Base-by-base conservation (phyloP, 768 basidiomycete genomes). In the Mycena polygramma region DNA sequence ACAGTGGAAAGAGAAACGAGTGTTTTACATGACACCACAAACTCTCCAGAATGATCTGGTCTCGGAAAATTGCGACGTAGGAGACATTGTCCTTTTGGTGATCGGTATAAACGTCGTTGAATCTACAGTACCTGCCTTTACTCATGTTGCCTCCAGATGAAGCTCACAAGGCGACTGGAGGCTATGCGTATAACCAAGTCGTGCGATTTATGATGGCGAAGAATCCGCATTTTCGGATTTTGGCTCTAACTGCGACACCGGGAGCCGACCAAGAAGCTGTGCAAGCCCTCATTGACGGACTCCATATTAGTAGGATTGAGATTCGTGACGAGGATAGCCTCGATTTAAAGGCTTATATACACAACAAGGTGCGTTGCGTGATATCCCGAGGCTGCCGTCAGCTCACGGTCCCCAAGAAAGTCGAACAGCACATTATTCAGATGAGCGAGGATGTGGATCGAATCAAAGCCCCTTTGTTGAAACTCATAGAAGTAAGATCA, bases 1-100 rank as follows among this genome's bases (percentile, higher is more conserved):
- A n/a, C 20, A 96, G 94, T 96, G 94, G 93, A 80, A 84, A 69
- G 87, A 91, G 75, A 95, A 94, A 76, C 86, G 95, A 0, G 90
- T 98, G 24, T 96, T 97, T 77, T 98, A 95, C 77, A 96, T 97
- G 91, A 98, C 97, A 0, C 96, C 97, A 0, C 98, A 99, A 77
- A 98, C 97, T 0, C 85, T 99, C 26, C 84, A 93, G 69, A 97
- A 97, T 69, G 98, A 99, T 77, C 83, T 99, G 24, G 81, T 80
- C 9, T 87, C 85, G 2, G 91, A 91, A 48, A 89, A 85, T 36
- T 92, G 95, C 75, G 94, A 99, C 75, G 86, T 91, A 0, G 79
- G 83, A 39, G 92, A 96, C 75, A 92, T 99, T 30, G 85, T 97
- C 36, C 88, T 98, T 46, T 81, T 98, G 14, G 96, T 99, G 35